phyloP scores from a whole-genome alignment of 257 asterid species.

The Scutellaria galericulata region DNA sequence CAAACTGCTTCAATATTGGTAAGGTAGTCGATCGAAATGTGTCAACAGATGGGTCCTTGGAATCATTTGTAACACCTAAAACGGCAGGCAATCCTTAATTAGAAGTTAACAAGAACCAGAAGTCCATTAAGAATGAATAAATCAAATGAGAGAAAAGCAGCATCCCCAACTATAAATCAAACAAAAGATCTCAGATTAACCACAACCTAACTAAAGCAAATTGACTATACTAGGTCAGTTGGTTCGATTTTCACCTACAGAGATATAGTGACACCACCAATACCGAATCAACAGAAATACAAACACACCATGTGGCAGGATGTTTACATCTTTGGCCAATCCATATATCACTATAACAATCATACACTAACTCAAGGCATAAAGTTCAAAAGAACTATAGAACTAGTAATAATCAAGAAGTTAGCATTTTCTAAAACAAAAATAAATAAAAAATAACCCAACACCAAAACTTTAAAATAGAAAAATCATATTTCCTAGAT shows the following conservation, averaged over 20 bases:
- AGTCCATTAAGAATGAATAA: neutral
- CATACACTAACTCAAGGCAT: conserved; percentile 7
- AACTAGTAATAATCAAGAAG: neutral
- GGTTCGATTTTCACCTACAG: neutral
- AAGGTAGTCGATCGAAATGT: conserved; percentile 73
- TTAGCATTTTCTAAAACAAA: neutral
- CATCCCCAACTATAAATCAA: conserved; percentile 1
- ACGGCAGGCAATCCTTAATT: conserved; percentile 7
- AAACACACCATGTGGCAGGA: neutral
- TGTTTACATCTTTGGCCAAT: neutral
- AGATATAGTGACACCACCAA: neutral
- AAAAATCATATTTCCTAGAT: neutral
- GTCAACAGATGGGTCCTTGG: conserved; percentile 90
- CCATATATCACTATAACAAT: neutral
- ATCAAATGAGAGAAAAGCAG: conserved; percentile 3
- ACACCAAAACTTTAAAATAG: neutral
- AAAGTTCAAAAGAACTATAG: neutral
- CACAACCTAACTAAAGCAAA: neutral
- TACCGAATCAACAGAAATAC: neutral
- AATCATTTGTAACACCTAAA: conserved; percentile 86
- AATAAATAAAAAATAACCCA: neutral
- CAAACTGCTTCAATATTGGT: conserved; percentile 81
- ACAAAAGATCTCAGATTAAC: neutral
- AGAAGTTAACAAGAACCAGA: conserved; percentile 1
- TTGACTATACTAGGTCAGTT: neutral